phyloP scores from a whole-genome alignment of 257 asterid species.

The Solanum medicagineum region DNA sequence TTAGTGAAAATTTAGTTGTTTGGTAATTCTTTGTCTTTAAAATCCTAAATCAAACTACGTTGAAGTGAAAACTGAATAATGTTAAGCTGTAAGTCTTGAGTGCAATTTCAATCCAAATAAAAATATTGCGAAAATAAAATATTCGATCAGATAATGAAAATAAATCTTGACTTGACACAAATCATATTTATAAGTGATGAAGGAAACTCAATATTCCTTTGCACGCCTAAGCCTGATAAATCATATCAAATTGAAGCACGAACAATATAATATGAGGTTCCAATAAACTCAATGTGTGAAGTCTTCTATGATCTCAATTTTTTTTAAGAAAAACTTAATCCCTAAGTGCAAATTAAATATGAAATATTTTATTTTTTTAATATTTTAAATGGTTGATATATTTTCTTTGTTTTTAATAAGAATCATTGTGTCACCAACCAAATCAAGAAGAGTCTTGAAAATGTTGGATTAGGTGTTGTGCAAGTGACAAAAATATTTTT shows the following conservation, averaged over 20 bases:
- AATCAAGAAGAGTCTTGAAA: background rate
- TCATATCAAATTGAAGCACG: background rate
- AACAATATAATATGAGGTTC: background rate
- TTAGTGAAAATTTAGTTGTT: background rate
- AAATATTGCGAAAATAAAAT: background rate
- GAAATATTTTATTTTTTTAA: background rate
- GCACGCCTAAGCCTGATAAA: background rate
- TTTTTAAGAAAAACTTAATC: background rate
- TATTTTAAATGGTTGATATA: background rate
- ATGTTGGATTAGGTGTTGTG: background rate
- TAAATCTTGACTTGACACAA: background rate
- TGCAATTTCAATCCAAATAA: background rate
- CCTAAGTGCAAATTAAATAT: background rate
- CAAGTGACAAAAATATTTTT: background rate
- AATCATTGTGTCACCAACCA: background rate
- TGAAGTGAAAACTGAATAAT: background rate
- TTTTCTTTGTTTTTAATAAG: background rate
- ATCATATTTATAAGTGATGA: rapidly evolving
- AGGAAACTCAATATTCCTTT: background rate
- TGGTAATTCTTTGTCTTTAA: background rate
- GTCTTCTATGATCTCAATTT: background rate
- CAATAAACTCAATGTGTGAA: background rate
- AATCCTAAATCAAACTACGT: background rate
- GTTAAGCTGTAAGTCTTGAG: background rate
- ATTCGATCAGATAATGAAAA: background rate